Percentiles rank a stretch among this genome's conserved stretches.
Conservation (phyloP, 78 protist species). For the Dictyostelium brefeldianum region DNA sequence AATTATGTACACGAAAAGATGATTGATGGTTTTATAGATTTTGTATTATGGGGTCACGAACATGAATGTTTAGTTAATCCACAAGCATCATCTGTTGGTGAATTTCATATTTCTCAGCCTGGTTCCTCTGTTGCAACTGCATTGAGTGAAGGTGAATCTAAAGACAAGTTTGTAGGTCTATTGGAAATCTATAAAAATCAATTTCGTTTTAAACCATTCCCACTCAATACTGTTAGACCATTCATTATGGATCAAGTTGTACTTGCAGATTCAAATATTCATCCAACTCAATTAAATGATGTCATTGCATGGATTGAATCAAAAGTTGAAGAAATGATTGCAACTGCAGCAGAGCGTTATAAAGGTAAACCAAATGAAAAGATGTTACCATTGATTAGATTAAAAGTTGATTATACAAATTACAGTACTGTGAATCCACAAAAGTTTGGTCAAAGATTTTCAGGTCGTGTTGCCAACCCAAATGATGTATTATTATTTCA, state of each 20-base stretch:
- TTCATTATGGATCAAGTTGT: slow-evolving; percentile 72
- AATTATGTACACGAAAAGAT: slow-evolving; percentile 89
- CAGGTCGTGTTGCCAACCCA: slow-evolving; percentile 91
- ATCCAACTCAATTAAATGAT: slow-evolving; percentile 66
- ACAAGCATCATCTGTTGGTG: slow-evolving; percentile 34
- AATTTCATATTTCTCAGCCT: slow-evolving; percentile 92
- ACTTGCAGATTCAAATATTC: slow-evolving; percentile 43
- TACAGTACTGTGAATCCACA: slow-evolving; percentile 80
- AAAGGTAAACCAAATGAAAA: slow-evolving; percentile 29
- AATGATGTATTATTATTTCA: slow-evolving; percentile 79
- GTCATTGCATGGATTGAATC: slow-evolving; percentile 39
- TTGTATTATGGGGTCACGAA: slow-evolving; percentile 99
- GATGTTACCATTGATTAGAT: slow-evolving; percentile 69
- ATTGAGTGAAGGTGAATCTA: slow-evolving; percentile 91
- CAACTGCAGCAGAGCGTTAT: slow-evolving; percentile 2
- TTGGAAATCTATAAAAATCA: slow-evolving; percentile 75
- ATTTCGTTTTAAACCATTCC: slow-evolving; percentile 67
- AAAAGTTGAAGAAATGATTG: slow-evolving; percentile 33
- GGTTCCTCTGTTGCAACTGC: slow-evolving; percentile 96
- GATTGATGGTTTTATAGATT: slow-evolving; percentile 91
- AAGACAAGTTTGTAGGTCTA: slow-evolving; percentile 91
- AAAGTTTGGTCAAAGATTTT: slow-evolving; percentile 87
- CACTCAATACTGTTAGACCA: slow-evolving; percentile 88
- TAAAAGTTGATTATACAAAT: slow-evolving; percentile 79
- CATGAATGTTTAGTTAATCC: slow-evolving; percentile 93